Base-by-base conservation (phyloP, 768 basidiomycete genomes). In the Amanita subjunquillea region DNA sequence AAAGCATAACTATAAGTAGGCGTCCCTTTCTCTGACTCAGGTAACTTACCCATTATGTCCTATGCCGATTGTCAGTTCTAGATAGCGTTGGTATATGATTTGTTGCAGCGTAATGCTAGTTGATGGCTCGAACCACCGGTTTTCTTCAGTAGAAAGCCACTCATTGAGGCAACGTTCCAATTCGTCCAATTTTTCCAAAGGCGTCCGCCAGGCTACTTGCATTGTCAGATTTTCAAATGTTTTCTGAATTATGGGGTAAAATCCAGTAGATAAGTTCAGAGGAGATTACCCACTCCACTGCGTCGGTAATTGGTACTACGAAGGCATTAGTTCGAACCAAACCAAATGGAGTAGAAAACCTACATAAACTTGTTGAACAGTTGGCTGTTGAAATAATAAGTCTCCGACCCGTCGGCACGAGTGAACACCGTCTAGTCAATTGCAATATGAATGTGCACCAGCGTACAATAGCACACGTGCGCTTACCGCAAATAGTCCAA, bases 301-400 rank as follows among this genome's bases (percentile, higher is more conserved):
- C 86, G 79, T 34, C 85, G 81, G 25, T 80, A 83, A 57, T 89
- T 89, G 17, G 78, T 80, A 56, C 84, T 86, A 48, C 36, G 25
- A 40, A 52, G 2, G 23, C n/a, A 27, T 23, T 22, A 41, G 44
- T 30, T 29, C 53, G 42, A 34, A 27, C 8, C 9, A 2, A 22
- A 13, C 49, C 23, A 10, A 4, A 5, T 29, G 44, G 27, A 29
- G 4, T 23, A 23, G 25, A 42, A 20, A n/a, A 67, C 79, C 38
- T 61, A 82, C 82, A 90, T 85, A 67, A 89, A 87, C 59, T 83
- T 85, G 44, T 64, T 75, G 64, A 85, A 85, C 10, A 89, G 72
- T 56, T 82, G 83, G 57, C 83, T 85, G 68, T 88, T 88, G 68
- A 82, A 88, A 62, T 87, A 89, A 59, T 88, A 89, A 3, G 84